Percentiles rank a stretch among this genome's conserved stretches.
phyloP scores from a whole-genome alignment of 495 filamentous ascomycete genomes.

The Aspergillus leporis region DNA sequence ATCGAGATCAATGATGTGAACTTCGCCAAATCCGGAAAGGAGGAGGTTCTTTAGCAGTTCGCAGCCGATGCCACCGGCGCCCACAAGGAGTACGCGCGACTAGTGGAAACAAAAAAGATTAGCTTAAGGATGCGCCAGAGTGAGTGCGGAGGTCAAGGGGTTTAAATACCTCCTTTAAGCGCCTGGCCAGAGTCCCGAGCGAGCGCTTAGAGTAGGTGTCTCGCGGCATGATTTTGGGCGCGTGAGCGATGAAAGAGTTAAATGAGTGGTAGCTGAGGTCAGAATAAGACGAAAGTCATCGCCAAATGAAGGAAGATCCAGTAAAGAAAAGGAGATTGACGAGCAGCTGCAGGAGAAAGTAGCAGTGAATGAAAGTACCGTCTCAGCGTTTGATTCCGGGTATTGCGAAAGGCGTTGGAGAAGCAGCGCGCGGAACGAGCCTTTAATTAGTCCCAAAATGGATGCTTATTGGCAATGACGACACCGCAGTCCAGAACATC shows the following conservation, averaged over 20 bases:
- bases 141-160: neutral
- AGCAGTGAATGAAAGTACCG: conserved; percentile 19
- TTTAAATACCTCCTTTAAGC: conserved; percentile 63
- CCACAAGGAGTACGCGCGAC: conserved; percentile 91
- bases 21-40: conserved; percentile 88
- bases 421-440: neutral
- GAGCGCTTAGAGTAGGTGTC: conserved; percentile 62
- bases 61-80: conserved; percentile 95
- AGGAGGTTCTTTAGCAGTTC: conserved; percentile 97
- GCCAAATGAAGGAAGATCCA: conserved; percentile 10
- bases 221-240: conserved; percentile 46
- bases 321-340: conserved; percentile 3
- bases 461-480: neutral
- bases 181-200: conserved; percentile 57
- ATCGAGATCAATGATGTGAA: conserved; percentile 95
- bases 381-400: conserved; percentile 11
- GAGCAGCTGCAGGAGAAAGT: conserved; percentile 17
- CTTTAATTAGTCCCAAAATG: conserved; percentile 1
- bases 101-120: conserved; percentile 32
- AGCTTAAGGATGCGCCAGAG: conserved; percentile 13
- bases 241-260: conserved; percentile 10
- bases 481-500: conserved; percentile 5
- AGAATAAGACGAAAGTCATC: conserved; percentile 20
- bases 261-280: conserved; percentile 5
- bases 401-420: neutral